phyloP scores from a whole-genome alignment of 257 asterid species.

The Euphrasia confusa region DNA sequence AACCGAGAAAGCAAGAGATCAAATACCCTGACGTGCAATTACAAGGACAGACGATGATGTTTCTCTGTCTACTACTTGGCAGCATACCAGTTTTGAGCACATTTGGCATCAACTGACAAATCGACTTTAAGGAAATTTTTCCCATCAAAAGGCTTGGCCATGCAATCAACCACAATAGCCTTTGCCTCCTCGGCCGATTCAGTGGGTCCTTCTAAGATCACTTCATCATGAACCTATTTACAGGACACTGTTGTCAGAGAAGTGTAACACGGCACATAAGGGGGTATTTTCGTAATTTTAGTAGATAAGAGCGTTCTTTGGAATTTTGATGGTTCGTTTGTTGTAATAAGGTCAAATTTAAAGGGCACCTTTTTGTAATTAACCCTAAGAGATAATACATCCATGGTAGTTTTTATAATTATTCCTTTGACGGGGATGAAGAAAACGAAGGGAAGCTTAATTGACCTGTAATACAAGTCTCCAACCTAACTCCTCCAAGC shows the following conservation, averaged over 20 bases:
- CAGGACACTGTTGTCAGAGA: background rate
- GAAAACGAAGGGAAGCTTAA: background rate
- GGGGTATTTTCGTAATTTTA: background rate
- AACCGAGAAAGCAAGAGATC: background rate
- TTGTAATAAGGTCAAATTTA: too few species aligned
- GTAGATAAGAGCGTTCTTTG: background rate
- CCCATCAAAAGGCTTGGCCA: slow-evolving; percentile 83
- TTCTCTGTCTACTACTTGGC: slow-evolving; percentile 66
- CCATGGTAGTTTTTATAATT: too few species aligned
- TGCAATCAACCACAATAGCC: slow-evolving; percentile 83
- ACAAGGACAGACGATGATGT: background rate
- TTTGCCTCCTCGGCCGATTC: slow-evolving; percentile 83
- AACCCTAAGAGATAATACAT: too few species aligned
- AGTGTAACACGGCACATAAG: background rate
- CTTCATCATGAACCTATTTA: slow-evolving; percentile 79
- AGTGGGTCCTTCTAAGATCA: slow-evolving; percentile 84
- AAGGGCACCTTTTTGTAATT: too few species aligned
- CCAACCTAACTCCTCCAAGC: slow-evolving; percentile 80
- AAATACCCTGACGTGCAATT: background rate
- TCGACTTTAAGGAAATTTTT: slow-evolving; percentile 69
- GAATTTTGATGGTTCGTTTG: too few species aligned
- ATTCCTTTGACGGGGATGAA: background rate
- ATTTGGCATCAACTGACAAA: slow-evolving; percentile 91
- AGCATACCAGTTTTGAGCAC: slow-evolving; percentile 83
- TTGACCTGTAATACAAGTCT: slow-evolving; percentile 78